Evolutionary conservation across 495 filamentous ascomycete genomes (phyloP).

Genomic region (Hyaloscypha hepaticicola): DNA sequence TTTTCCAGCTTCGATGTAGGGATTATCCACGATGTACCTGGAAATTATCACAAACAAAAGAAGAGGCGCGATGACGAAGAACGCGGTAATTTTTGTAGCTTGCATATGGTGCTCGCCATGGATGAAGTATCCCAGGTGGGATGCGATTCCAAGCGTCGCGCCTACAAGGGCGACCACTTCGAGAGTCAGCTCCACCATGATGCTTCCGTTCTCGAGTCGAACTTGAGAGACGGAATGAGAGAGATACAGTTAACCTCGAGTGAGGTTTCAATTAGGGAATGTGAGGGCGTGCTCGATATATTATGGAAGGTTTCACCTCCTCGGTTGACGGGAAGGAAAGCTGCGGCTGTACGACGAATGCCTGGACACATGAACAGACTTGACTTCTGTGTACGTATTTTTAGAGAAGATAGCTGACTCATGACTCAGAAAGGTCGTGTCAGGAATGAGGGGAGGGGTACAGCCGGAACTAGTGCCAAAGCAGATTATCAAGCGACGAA

Average conservation of each 20-base stretch:
- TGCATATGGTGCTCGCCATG: conserved; percentile 33
- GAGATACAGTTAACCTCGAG: background rate
- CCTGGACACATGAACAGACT: too few relatives aligned
- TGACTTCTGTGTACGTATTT: too few relatives aligned
- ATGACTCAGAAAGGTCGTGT: too few relatives aligned
- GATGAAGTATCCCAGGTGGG: conserved; percentile 30
- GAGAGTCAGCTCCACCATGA: background rate
- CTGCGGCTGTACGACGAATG: background rate
- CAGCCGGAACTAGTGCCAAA: too few relatives aligned
- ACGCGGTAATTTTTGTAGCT: conserved; percentile 15
- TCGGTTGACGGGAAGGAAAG: background rate
- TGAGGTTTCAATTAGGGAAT: background rate
- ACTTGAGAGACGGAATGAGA: background rate
- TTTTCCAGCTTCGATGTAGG: background rate
- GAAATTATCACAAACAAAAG: conserved; percentile 3
- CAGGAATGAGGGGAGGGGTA: too few relatives aligned
- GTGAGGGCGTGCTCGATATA: background rate
- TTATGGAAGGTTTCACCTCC: background rate
- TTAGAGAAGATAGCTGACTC: too few relatives aligned
- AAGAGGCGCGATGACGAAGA: conserved; percentile 3
- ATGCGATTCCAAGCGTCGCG: background rate
- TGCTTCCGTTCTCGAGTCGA: background rate
- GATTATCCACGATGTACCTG: background rate
- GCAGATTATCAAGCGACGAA: too few relatives aligned
- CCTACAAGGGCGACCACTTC: background rate